These are phyloP conservation scores for Phialemoniopsis sp. DNA, from an alignment of 2,329 filamentous ascomycete genomes.

Conservation along the genomic window DNA sequence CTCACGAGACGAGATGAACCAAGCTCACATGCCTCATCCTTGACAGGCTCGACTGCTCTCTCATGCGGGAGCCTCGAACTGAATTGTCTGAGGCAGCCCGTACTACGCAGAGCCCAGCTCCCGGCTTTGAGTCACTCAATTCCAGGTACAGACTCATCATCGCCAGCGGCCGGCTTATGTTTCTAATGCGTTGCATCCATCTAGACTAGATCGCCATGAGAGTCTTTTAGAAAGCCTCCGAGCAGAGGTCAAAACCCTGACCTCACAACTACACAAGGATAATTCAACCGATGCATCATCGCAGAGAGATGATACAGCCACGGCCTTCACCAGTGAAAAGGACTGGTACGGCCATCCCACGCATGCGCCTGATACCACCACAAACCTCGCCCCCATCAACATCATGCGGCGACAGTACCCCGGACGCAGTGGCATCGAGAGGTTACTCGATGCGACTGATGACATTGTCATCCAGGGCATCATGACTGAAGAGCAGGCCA, in stretches of 20 bases:
- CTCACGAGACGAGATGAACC: too few relatives aligned
- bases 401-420: background rate
- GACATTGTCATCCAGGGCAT: background rate
- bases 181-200: too few relatives aligned
- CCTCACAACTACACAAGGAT: background rate
- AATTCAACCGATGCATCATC: too few relatives aligned
- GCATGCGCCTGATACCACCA: background rate
- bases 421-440: background rate
- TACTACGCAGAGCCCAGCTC: background rate
- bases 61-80: background rate
- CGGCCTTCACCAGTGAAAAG: too few relatives aligned
- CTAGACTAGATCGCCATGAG: background rate
- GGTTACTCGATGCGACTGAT: background rate
- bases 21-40: background rate
- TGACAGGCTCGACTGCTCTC: background rate
- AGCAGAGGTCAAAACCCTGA: background rate
- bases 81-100: background rate
- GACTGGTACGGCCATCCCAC: background rate
- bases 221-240: background rate
- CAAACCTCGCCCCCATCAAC: background rate
- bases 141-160: background rate
- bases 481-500: background rate
- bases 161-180: too few relatives aligned
- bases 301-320: too few relatives aligned
- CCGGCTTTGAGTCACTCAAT: background rate